These are phyloP conservation scores for Erodium maritimum DNA, from an alignment of 345 rosid genomes.

Conservation along the genomic window DNA sequence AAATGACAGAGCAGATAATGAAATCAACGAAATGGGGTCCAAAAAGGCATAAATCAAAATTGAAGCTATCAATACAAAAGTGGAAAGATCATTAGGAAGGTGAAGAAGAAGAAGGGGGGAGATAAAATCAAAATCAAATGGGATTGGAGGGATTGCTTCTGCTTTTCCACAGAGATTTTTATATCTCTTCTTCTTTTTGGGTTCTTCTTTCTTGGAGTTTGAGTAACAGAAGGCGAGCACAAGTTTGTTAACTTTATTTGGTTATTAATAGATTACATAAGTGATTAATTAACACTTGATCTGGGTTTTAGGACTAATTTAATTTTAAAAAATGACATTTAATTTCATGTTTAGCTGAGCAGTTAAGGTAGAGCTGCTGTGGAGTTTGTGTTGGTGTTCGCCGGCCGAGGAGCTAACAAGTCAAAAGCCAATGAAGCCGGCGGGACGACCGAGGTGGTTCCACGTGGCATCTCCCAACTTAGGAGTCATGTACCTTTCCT, in stretches of 20 bases:
- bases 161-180: not conserved
- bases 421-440: slow-evolving; percentile 20
- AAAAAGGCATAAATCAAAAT: not conserved
- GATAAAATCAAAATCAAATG: not conserved
- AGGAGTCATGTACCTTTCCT: no score
- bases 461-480: not conserved
- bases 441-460: slow-evolving; percentile 7
- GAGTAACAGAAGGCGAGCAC: slow-evolving; percentile 4
- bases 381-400: not conserved
- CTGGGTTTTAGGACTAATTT: not conserved
- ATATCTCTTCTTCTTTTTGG: not conserved
- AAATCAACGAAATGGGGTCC: not conserved
- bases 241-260: slow-evolving; percentile 1
- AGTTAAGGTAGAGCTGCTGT: not conserved
- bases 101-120: not conserved
- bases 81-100: slow-evolving; percentile 15
- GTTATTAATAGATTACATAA: not conserved
- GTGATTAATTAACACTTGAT: not conserved
- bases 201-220: not conserved
- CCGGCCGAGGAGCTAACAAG: slow-evolving; percentile 13
- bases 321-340: no score
- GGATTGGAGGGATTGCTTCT: not conserved
- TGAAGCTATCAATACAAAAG: no score
- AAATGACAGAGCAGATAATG: not conserved
- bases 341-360: no score